A percentile compares a stretch with the other conserved stretches of the same genome.
phyloP scores from a whole-genome alignment of 805 yeast genomes.

The Lipomyces orientalis region DNA sequence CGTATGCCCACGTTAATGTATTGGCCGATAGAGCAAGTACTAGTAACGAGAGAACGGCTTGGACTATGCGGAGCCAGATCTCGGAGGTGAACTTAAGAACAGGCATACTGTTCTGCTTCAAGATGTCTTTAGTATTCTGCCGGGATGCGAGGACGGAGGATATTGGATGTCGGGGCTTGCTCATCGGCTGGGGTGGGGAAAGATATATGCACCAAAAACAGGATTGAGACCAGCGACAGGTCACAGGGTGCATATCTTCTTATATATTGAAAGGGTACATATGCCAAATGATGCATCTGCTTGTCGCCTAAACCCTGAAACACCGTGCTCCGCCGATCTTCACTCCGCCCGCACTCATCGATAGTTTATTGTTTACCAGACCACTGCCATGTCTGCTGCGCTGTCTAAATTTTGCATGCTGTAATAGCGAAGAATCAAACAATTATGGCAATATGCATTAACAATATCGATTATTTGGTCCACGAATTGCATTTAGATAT shows the following conservation, averaged over 20 bases:
- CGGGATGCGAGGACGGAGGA: not conserved
- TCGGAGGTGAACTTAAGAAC: not conserved
- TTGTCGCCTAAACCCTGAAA: no score
- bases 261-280: not conserved
- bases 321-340: no score
- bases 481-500: no score
- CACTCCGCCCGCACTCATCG: no score
- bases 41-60: slow-evolving; percentile 16
- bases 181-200: not conserved
- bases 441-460: no score
- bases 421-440: no score
- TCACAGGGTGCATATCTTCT: not conserved
- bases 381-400: no score
- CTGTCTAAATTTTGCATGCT: no score
- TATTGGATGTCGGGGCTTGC: not conserved
- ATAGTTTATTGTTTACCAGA: no score
- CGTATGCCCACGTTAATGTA: slow-evolving; percentile 1
- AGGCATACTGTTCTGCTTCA: not conserved
- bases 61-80: slow-evolving; percentile 14
- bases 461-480: no score
- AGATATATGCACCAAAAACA: not conserved
- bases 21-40: slow-evolving; percentile 22
- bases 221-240: not conserved
- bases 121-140: not conserved
- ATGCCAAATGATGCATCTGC: no score